A percentile compares a stretch with the other conserved stretches of the same genome.
phyloP scores from a whole-genome alignment of 2,329 filamentous ascomycete genomes.

The Xylariaceae sp. region DNA sequence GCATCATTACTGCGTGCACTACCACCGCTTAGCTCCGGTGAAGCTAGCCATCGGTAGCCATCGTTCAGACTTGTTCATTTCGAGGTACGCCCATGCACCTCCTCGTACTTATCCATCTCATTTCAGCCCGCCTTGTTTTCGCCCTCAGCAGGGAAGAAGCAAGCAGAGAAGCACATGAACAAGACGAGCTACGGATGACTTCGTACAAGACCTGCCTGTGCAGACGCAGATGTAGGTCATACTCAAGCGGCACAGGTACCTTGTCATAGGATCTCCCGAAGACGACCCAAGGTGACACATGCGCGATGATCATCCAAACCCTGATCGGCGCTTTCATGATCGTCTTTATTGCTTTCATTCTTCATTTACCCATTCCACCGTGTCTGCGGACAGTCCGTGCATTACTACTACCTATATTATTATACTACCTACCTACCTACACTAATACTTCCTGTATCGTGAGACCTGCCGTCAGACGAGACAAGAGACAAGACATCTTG shows the following conservation, averaged over 20 bases:
- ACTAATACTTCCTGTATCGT: constrained; percentile 2
- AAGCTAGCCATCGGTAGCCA: background rate
- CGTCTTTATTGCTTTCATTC: background rate
- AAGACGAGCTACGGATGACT: background rate
- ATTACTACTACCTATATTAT: background rate
- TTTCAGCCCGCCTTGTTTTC: background rate
- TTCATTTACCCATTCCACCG: background rate
- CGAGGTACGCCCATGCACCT: background rate
- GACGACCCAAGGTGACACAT: background rate
- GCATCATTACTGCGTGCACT: background rate
- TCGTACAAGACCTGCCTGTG: background rate
- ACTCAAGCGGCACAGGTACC: background rate
- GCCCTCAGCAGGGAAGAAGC: background rate
- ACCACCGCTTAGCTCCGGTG: background rate
- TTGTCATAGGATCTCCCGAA: background rate
- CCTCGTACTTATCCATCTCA: background rate
- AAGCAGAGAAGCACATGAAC: background rate
- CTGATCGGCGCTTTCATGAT: background rate
- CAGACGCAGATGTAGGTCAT: background rate
- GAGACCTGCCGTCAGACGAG: constrained; percentile 13
- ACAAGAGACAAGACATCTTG: too few relatives aligned
- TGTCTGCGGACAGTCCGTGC: background rate
- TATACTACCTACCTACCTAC: too few relatives aligned
- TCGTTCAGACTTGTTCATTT: background rate
- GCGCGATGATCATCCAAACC: background rate